Base-by-base conservation (phyloP, 2,329 filamentous ascomycete genomes). In the Verticillium alfalfae region DNA sequence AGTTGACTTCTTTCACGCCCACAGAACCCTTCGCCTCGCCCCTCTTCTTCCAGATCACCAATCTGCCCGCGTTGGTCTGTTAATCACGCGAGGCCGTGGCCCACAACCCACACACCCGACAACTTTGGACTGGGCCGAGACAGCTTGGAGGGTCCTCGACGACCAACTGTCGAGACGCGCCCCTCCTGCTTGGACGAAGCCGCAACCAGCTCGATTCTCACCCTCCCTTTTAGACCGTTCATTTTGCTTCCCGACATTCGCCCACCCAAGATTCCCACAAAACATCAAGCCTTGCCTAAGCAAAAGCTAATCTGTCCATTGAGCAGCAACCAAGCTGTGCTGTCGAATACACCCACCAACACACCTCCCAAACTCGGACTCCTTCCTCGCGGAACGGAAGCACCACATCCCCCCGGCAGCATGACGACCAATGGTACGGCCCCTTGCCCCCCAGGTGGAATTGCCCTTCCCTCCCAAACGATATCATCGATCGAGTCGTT, bases 341-440 rank as follows among this genome's bases (percentile, higher is more conserved):
- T 49, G n/a, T n/a, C n/a, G n/a, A n/a, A n/a, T n/a, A n/a, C n/a
- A n/a, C n/a, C n/a, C n/a, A n/a, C n/a, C n/a, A 37, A 58, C 26
- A 41, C 26, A 58, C 55, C 31, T 34, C 38, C 56, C 37, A 34
- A 9, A 10, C 8, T 5, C 18, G n/a, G 57, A 39, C 34, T 34
- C 57, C 57, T 39, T 41, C 57, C 37, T 45, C 26, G 5, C 22
- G 38, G 38, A 45, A 45, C 57, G 57, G 57, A 31, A 58, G 57
- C 57, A 49, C 57, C 57, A 31, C 31, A 18, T 31, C n/a, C 18
- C 12, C 7, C 34, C 26, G 38, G 38, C 57, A 58, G n/a, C 57
- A 58, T 58, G 57, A 58, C 57, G 57, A 58, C 57, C 57, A 58
- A 58, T 58, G 57, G 57, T 58, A 58, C 57, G 38, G 54, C 31